Evolutionary conservation across 306 rosid genomes (phyloP), one percentile per base, ranked within the genome.

Genomic region (Malus domestica): DNA sequence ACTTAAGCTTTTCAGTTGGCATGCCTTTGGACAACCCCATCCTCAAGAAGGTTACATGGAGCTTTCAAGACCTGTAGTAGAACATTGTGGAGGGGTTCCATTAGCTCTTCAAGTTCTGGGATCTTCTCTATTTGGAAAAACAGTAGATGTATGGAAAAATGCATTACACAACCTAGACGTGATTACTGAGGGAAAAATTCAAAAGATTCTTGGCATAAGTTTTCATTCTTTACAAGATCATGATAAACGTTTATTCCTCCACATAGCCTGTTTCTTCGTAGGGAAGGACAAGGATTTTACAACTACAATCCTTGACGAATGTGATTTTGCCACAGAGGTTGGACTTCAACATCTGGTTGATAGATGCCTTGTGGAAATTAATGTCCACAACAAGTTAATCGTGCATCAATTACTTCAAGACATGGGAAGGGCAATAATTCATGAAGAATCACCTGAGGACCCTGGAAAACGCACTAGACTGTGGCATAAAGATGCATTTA

Each of bases 281-380:
- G 68, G 14, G 8, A 64, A 64, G 23, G 18, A 64, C 23, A 64
- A 11, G 45, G 55, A 13, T 68, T 68, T 9, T 42, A 6, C 55
- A 40, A 42, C 13, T 11, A 68, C 72, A 10, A 6, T 68, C 33
- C 68, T 68, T 16, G 72, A 68, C 55, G 42, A 20, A 8, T 44
- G 10, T 1, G 15, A 42, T n/a, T 68, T 68, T 22, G 2, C 42
- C n/a, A 42, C 72, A 19, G 1, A 23, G 45, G 42, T 68, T 40
- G 72, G 72, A 68, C 42, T 68, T 68, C 55, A 5, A 42, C 42
- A 42, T n/a, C 19, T 68, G 13, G 72, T 68, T 68, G 72, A 68
- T 44, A 40, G 72, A 42, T 42, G 72, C 5, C 72, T 68, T n/a
- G 55, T 68, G 32, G 10, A 68, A 22, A 20, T 42, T 20, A 16